These are phyloP conservation scores for Neurospora hispaniola DNA, from an alignment of 495 filamentous ascomycete species.

Conservation along the genomic window DNA sequence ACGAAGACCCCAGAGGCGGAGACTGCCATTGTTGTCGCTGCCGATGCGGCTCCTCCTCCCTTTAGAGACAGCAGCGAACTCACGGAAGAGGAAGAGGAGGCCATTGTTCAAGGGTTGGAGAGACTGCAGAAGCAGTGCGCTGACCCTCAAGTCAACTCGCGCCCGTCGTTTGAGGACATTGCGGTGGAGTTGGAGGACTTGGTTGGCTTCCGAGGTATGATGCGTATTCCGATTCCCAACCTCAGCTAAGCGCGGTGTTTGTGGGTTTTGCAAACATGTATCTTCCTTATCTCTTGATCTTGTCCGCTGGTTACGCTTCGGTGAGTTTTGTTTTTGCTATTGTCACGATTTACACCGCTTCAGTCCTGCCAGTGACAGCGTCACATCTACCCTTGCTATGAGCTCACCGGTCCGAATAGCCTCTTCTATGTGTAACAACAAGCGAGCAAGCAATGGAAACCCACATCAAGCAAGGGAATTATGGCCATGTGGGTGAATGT, in stretches of 20 bases:
- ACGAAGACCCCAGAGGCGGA: background rate
- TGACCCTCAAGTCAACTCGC: slow-evolving; percentile 1
- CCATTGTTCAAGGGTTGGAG: slow-evolving; percentile 8
- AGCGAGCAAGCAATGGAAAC: background rate
- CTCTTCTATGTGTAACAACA: background rate
- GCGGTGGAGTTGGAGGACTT: slow-evolving; percentile 17
- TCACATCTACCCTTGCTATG: background rate
- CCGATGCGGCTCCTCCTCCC: background rate
- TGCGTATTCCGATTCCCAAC: slow-evolving; percentile 17
- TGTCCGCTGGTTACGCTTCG: background rate
- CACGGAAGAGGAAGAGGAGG: background rate
- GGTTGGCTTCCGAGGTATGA: slow-evolving; percentile 24
- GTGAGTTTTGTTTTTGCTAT: background rate
- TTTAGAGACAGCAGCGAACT: background rate
- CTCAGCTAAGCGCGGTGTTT: background rate
- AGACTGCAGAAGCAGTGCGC: slow-evolving; percentile 10
- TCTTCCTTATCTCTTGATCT: background rate
- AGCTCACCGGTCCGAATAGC: background rate
- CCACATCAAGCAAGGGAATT: background rate
- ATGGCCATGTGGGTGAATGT: background rate
- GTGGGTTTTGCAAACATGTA: background rate
- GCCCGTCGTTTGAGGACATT: slow-evolving; percentile 19
- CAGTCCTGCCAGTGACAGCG: background rate
- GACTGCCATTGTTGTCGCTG: background rate
- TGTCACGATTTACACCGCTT: background rate